These are phyloP conservation scores for Mycena crocata DNA, from an alignment of 768 basidiomycete species.

Conservation along the genomic window DNA sequence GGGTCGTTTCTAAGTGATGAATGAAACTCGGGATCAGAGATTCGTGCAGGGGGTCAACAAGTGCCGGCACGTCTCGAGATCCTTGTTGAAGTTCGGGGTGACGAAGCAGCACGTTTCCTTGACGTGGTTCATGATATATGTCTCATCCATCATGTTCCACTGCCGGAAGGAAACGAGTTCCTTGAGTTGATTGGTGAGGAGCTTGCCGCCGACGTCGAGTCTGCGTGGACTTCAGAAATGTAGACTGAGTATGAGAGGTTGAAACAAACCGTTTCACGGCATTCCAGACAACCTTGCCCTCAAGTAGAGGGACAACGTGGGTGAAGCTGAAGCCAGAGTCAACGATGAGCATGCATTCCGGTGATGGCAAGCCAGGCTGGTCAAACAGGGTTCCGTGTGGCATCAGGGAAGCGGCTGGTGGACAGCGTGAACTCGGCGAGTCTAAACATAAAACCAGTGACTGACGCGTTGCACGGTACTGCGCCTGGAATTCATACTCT, in stretches of 20 bases:
- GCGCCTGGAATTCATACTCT: slow-evolving; percentile 93
- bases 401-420: slow-evolving; percentile 80
- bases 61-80: slow-evolving; percentile 84
- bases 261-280: slow-evolving; percentile 79
- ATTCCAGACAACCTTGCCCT: slow-evolving; percentile 78
- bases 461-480: slow-evolving; percentile 85
- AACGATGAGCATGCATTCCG: slow-evolving; percentile 86
- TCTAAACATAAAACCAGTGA: slow-evolving; percentile 9
- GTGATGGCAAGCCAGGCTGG: slow-evolving; percentile 55
- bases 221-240: slow-evolving; percentile 51
- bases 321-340: slow-evolving; percentile 97
- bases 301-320: slow-evolving; percentile 88
- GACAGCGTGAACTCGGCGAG: slow-evolving; percentile 34
- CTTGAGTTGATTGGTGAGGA: slow-evolving; percentile 95
- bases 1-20: slow-evolving; percentile 58
- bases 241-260: slow-evolving; percentile 31
- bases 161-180: slow-evolving; percentile 94
- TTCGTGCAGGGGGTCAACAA: slow-evolving; percentile 1
- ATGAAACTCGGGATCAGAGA: too few relatives aligned
- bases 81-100: slow-evolving; percentile 73
- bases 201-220: slow-evolving; percentile 96
- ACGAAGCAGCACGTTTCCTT: slow-evolving; percentile 94
- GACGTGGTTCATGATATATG: slow-evolving; percentile 91
- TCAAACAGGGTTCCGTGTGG: slow-evolving; percentile 73
- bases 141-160: slow-evolving; percentile 99